These are phyloP conservation scores for Saccharomyces hybrid DNA, from an alignment of 1,139 yeast species.

Conservation along the genomic window DNA sequence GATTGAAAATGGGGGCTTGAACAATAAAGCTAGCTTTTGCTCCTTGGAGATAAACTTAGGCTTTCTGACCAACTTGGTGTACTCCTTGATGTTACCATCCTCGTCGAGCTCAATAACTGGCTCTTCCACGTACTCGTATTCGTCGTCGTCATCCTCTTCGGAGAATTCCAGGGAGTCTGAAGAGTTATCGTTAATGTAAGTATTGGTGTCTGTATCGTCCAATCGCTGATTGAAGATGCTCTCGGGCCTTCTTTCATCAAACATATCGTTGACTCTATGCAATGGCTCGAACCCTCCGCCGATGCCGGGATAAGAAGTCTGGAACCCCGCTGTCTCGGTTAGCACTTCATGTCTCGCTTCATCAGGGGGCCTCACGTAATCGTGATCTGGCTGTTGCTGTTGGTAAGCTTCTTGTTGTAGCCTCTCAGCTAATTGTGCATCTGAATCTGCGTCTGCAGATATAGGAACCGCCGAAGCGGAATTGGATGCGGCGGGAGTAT, in stretches of 20 bases:
- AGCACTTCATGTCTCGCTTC: constrained; percentile 77
- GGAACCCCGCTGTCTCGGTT: constrained; percentile 37
- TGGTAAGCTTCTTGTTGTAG: constrained; percentile 60
- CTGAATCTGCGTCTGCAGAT: constrained; percentile 34
- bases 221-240: constrained; percentile 47
- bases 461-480: constrained; percentile 6
- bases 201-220: constrained; percentile 18
- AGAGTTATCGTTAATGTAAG: constrained; percentile 18
- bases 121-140: constrained; percentile 30
- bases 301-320: constrained; percentile 33
- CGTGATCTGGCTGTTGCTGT: constrained; percentile 29
- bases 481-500: constrained; percentile 9
- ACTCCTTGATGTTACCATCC: constrained; percentile 30
- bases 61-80: constrained; percentile 23
- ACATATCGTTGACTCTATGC: constrained; percentile 31
- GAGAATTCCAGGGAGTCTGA: constrained; percentile 9
- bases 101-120: constrained; percentile 31
- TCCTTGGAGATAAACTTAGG: constrained; percentile 26
- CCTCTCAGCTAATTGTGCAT: constrained; percentile 55
- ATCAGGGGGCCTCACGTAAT: constrained; percentile 70
- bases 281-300: constrained; percentile 33
- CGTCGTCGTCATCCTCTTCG: constrained; percentile 23
- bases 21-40: constrained; percentile 62
- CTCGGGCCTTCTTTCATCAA: constrained; percentile 36
- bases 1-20: constrained; percentile 90